Conservation (phyloP, 2,329 filamentous ascomycete species). For the Aspergillus neotritici region DNA sequence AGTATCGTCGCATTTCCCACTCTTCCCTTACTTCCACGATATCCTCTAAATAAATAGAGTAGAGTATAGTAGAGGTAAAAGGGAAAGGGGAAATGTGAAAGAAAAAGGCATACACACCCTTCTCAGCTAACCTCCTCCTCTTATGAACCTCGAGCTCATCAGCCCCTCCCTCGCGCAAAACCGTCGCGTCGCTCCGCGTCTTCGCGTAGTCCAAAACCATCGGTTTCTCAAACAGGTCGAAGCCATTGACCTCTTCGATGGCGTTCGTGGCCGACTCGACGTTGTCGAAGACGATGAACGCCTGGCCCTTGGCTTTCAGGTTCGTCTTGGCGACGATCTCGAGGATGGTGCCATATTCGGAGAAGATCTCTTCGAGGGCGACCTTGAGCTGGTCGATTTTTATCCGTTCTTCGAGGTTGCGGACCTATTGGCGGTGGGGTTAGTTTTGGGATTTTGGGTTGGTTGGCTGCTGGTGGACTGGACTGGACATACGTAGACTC, state of each 20-base stretch:
- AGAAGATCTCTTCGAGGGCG: slow-evolving; percentile 71
- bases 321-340: slow-evolving; percentile 87
- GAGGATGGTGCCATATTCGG: slow-evolving; percentile 78
- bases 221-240: slow-evolving; percentile 85
- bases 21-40: background rate
- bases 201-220: slow-evolving; percentile 80
- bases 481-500: slow-evolving; percentile 41
- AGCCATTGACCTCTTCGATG: slow-evolving; percentile 84
- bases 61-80: slow-evolving; percentile 1
- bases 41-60: background rate
- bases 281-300: slow-evolving; percentile 84
- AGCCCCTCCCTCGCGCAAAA: slow-evolving; percentile 64
- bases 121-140: slow-evolving; percentile 75
- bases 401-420: slow-evolving; percentile 88
- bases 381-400: slow-evolving; percentile 72
- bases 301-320: slow-evolving; percentile 87
- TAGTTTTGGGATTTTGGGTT: slow-evolving; percentile 9
- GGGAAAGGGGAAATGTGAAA: slow-evolving; percentile 4
- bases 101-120: no score
- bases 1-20: background rate
- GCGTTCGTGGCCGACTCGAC: slow-evolving; percentile 73
- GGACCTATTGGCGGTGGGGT: slow-evolving; percentile 41
- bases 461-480: slow-evolving; percentile 10
- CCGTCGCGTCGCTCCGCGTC: slow-evolving; percentile 80
- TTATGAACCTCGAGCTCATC: slow-evolving; percentile 88